These are phyloP conservation scores for Candida suzukii DNA, from an alignment of 805 yeast species.

Conservation along the genomic window DNA sequence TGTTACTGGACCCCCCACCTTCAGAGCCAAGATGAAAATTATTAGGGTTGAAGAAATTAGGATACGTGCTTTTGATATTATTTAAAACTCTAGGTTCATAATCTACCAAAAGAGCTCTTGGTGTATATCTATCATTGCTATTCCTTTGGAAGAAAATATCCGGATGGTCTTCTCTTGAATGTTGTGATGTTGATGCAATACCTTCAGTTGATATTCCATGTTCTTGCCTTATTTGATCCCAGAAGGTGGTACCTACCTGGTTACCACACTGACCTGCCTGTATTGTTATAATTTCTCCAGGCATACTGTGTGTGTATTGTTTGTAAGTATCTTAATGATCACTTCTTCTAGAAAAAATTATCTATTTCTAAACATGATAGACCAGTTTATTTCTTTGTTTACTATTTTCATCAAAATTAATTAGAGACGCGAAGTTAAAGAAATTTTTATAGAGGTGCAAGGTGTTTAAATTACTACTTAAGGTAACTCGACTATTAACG, in stretches of 20 bases:
- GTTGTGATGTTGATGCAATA: slow-evolving; percentile 24
- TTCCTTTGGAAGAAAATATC: slow-evolving; percentile 76
- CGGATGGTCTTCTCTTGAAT: slow-evolving; percentile 58
- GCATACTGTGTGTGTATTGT: slow-evolving; percentile 20
- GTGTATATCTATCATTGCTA: slow-evolving; percentile 70
- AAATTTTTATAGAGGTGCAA: background rate
- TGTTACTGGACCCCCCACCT: slow-evolving; percentile 93
- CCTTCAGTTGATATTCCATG: slow-evolving; percentile 79
- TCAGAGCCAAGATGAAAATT: slow-evolving; percentile 72
- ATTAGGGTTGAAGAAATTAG: slow-evolving; percentile 73
- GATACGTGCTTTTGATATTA: slow-evolving; percentile 40
- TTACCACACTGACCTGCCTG: slow-evolving; percentile 92
- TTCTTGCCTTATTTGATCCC: slow-evolving; percentile 83
- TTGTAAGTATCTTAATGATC: too few species aligned
- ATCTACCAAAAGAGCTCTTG: slow-evolving; percentile 80
- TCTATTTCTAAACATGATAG: too few species aligned
- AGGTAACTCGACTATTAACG: too few species aligned
- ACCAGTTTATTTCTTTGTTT: background rate
- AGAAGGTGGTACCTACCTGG: slow-evolving; percentile 87
- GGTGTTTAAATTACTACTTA: background rate
- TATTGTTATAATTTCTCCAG: slow-evolving; percentile 62
- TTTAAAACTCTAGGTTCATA: slow-evolving; percentile 85
- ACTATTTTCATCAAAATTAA: background rate
- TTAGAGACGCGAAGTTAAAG: background rate
- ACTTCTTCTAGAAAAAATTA: too few species aligned